phyloP scores from a whole-genome alignment of 306 rosid genomes.

The Gynostemma pentaphyllum region DNA sequence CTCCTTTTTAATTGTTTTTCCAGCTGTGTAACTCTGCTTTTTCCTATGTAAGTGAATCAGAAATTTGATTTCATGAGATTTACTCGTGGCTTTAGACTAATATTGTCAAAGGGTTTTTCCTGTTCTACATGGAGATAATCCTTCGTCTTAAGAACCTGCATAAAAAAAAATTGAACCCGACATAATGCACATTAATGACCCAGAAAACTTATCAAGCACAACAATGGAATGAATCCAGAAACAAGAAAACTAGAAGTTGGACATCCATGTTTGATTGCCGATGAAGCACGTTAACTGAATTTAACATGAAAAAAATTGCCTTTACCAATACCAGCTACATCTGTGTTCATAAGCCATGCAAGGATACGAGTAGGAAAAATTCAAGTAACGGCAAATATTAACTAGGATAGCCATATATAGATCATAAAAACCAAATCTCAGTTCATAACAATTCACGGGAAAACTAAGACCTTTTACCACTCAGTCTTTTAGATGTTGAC shows the following conservation, averaged over 20 bases:
- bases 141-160: constrained; percentile 95
- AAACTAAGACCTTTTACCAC: neutral
- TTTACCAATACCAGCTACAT: neutral
- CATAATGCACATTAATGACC: neutral
- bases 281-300: neutral
- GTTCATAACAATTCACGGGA: neutral
- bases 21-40: constrained; percentile 46
- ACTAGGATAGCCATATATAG: neutral
- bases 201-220: neutral
- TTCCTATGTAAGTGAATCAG: constrained; percentile 48
- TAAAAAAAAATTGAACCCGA: constrained; percentile 4
- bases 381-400: neutral
- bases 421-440: neutral
- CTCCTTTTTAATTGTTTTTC: neutral
- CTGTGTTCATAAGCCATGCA: neutral
- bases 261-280: neutral
- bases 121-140: constrained; percentile 92
- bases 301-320: no score
- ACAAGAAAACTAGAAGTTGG: neutral
- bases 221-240: neutral
- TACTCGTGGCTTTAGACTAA: constrained; percentile 52
- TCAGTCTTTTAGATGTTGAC: no score
- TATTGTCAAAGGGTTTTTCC: constrained; percentile 50
- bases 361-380: neutral
- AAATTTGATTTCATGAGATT: constrained; percentile 86